These are phyloP conservation scores for Lactifluus volemus DNA, from an alignment of 768 basidiomycete genomes.

Conservation along the genomic window DNA sequence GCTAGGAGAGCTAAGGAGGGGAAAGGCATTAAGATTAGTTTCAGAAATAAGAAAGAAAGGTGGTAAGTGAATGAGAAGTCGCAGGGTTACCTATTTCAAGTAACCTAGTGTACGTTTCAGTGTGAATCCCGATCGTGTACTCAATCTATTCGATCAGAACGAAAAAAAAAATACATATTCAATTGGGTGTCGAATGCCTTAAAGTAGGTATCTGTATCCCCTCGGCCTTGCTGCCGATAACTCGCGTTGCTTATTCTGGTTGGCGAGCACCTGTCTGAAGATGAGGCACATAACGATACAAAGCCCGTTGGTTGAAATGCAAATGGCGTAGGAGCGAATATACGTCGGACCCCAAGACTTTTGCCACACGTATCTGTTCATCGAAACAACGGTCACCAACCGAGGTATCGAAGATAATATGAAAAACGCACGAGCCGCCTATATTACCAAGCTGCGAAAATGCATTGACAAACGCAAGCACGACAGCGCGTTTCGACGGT, in stretches of 20 bases:
- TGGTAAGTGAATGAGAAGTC: too few relatives aligned
- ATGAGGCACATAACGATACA: conserved; percentile 31
- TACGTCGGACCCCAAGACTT: conserved; percentile 64
- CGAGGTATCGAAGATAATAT: background rate
- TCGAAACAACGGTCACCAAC: conserved; percentile 3
- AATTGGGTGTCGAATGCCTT: background rate
- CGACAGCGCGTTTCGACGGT: conserved; percentile 82
- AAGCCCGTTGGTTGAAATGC: conserved; percentile 47
- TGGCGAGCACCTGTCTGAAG: conserved; percentile 27
- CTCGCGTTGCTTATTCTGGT: conserved; percentile 31
- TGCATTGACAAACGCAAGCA: conserved; percentile 73
- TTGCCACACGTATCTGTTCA: conserved; percentile 56
- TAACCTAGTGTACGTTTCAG: too few relatives aligned
- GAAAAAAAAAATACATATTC: too few relatives aligned
- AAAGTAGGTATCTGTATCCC: conserved; percentile 43
- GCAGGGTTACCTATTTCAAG: too few relatives aligned
- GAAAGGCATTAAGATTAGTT: background rate
- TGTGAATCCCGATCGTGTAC: too few relatives aligned
- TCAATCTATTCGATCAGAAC: too few relatives aligned
- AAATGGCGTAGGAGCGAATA: conserved; percentile 61
- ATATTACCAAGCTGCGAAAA: conserved; percentile 81
- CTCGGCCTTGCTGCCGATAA: conserved; percentile 29
- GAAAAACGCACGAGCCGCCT: conserved; percentile 57
- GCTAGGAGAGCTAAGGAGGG: conserved; percentile 8
- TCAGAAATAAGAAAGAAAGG: too few relatives aligned